These are phyloP conservation scores for Candida boidinii DNA, from an alignment of 805 yeast species.

Conservation along the genomic window DNA sequence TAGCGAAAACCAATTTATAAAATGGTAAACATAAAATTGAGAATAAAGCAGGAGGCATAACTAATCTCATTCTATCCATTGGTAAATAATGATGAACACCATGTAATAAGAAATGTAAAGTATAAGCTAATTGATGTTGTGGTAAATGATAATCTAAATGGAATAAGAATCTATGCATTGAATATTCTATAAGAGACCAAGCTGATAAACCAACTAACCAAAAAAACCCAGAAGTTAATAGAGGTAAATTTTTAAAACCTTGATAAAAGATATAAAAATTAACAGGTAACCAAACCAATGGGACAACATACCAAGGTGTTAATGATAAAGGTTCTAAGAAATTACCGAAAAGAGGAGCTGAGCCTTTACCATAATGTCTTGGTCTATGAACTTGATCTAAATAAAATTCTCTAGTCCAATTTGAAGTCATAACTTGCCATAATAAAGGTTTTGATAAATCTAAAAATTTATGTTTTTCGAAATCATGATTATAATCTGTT, in stretches of 20 bases:
- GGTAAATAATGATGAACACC: slow-evolving; percentile 98
- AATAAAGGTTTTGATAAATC: slow-evolving; percentile 80
- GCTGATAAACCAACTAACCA: slow-evolving; percentile 78
- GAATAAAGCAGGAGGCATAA: slow-evolving; percentile 92
- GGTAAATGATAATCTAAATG: slow-evolving; percentile 88
- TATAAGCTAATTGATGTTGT: slow-evolving; percentile 61
- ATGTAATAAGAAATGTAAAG: slow-evolving; percentile 84
- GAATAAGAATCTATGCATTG: slow-evolving; percentile 84
- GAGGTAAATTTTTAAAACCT: slow-evolving; percentile 45
- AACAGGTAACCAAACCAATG: slow-evolving; percentile 79
- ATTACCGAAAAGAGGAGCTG: slow-evolving; percentile 93
- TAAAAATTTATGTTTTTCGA: slow-evolving; percentile 69
- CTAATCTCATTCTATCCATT: slow-evolving; percentile 89
- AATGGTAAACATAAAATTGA: slow-evolving; percentile 68
- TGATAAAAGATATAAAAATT: slow-evolving; percentile 53
- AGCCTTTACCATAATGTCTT: slow-evolving; percentile 94
- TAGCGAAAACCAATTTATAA: slow-evolving; percentile 62
- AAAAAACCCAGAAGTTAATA: slow-evolving; percentile 39
- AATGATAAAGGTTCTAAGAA: slow-evolving; percentile 84
- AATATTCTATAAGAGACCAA: slow-evolving; percentile 91
- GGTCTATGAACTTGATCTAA: slow-evolving; percentile 97
- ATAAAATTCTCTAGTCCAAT: slow-evolving; percentile 81
- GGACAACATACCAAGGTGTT: slow-evolving; percentile 95
- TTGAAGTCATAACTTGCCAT: slow-evolving; percentile 67
- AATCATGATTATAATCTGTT: slow-evolving; percentile 72